Conservation (phyloP, 2,329 filamentous ascomycete genomes). For the Alternaria gaisen region DNA sequence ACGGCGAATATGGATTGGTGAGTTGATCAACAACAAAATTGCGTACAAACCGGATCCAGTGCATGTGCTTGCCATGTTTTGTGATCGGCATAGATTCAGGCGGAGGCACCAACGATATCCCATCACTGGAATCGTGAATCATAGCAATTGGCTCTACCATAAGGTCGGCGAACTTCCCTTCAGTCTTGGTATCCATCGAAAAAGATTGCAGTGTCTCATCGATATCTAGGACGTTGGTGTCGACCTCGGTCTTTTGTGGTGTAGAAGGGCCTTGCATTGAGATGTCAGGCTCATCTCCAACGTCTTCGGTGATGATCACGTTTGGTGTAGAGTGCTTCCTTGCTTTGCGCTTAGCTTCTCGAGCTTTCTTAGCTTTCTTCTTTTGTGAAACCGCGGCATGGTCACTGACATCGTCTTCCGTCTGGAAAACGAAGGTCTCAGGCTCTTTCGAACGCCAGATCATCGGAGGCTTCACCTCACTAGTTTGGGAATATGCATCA, state of each 20-base stretch:
- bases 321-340: conserved; percentile 23
- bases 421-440: conserved; percentile 7
- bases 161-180: background rate
- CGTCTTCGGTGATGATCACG: background rate
- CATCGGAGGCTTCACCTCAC: background rate
- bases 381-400: conserved; percentile 30
- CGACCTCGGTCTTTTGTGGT: background rate
- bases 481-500: background rate
- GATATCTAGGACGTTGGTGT: background rate
- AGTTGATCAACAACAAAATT: conserved; percentile 29
- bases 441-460: conserved; percentile 1
- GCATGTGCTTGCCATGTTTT: conserved; percentile 26
- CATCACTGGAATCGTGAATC: background rate
- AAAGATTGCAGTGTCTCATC: background rate
- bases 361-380: conserved; percentile 36
- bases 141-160: background rate
- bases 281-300: background rate
- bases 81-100: conserved; percentile 2
- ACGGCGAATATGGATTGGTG: conserved; percentile 14
- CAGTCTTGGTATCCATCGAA: background rate
- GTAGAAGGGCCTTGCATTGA: background rate
- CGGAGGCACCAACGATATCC: background rate
- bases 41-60: conserved; percentile 29
- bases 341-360: conserved; percentile 31
- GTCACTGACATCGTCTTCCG: background rate